Percentiles rank a stretch among this genome's conserved stretches.
Evolutionary conservation across 345 rosid species (phyloP).

Genomic region (Barbarea vulgaris): DNA sequence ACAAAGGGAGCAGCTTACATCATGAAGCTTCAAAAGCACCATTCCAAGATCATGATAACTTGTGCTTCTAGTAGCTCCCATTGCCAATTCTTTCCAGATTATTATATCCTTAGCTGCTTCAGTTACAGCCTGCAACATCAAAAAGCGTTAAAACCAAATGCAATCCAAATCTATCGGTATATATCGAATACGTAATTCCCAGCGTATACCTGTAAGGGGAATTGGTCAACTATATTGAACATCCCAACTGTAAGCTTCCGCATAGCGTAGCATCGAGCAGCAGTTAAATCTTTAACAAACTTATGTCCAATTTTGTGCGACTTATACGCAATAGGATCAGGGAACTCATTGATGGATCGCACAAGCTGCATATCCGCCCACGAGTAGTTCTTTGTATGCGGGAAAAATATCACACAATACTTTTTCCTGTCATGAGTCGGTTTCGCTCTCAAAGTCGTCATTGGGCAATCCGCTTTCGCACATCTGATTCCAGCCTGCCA

Average conservation of each 20-base stretch:
- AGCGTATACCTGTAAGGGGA: slow-evolving; percentile 66
- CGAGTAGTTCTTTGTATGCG: slow-evolving; percentile 91
- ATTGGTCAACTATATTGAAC: slow-evolving; percentile 86
- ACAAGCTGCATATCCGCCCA: slow-evolving; percentile 98
- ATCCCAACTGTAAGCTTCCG: slow-evolving; percentile 84
- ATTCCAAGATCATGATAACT: slow-evolving; percentile 83
- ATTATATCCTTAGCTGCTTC: slow-evolving; percentile 72
- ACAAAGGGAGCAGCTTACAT: slow-evolving; percentile 49
- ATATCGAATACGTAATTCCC: background rate
- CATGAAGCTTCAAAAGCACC: slow-evolving; percentile 91
- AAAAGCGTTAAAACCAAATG: slow-evolving; percentile 18
- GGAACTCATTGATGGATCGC: slow-evolving; percentile 69
- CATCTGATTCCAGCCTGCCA: slow-evolving; percentile 98
- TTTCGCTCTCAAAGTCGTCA: slow-evolving; percentile 90
- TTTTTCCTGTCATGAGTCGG: slow-evolving; percentile 94
- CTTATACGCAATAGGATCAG: slow-evolving; percentile 86
- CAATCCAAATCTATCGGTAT: background rate
- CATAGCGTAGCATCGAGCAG: slow-evolving; percentile 82
- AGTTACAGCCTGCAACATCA: slow-evolving; percentile 63
- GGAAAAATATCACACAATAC: slow-evolving; percentile 89
- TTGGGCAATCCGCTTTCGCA: slow-evolving; percentile 91
- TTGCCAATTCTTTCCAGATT: slow-evolving; percentile 95
- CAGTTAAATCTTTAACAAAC: slow-evolving; percentile 80
- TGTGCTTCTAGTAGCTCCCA: slow-evolving; percentile 74
- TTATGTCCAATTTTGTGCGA: slow-evolving; percentile 75